phyloP scores from a whole-genome alignment of 352 stramenopile genomes.

The Phytophthora ramorum region DNA sequence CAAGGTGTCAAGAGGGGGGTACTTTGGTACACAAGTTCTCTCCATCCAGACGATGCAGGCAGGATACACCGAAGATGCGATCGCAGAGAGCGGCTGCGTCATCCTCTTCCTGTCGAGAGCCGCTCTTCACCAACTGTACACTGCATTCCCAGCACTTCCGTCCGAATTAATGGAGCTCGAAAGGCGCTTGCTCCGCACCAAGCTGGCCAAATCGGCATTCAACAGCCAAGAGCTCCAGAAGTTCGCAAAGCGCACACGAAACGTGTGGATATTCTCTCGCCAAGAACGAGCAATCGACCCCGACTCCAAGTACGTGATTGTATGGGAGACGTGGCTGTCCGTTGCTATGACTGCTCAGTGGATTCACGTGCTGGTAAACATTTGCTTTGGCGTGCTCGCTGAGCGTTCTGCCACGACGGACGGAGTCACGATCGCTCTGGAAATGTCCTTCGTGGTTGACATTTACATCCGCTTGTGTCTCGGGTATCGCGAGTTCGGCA shows the following conservation, averaged over 20 bases:
- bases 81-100: conserved; percentile 53
- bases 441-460: conserved; percentile 51
- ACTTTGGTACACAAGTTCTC: conserved; percentile 52
- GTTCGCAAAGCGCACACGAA: neutral
- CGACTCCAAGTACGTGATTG: conserved; percentile 33
- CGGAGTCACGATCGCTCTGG: conserved; percentile 33
- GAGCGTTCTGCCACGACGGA: conserved; percentile 10
- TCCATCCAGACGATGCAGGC: conserved; percentile 9
- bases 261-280: conserved; percentile 5
- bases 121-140: conserved; percentile 43
- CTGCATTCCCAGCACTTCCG: conserved; percentile 47
- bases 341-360: conserved; percentile 44
- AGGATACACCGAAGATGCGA: conserved; percentile 52
- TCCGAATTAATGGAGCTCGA: conserved; percentile 50
- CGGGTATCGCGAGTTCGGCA: conserved; percentile 62
- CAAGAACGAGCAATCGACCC: conserved; percentile 36
- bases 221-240: conserved; percentile 1
- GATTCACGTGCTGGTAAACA: conserved; percentile 47
- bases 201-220: conserved; percentile 35
- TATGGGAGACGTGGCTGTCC: conserved; percentile 42
- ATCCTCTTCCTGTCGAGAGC: conserved; percentile 54
- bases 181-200: conserved; percentile 46
- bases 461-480: conserved; percentile 52
- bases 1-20: conserved; percentile 49
- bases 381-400: conserved; percentile 38